phyloP scores from a whole-genome alignment of 257 asterid species.

The Cruciata laevipes region DNA sequence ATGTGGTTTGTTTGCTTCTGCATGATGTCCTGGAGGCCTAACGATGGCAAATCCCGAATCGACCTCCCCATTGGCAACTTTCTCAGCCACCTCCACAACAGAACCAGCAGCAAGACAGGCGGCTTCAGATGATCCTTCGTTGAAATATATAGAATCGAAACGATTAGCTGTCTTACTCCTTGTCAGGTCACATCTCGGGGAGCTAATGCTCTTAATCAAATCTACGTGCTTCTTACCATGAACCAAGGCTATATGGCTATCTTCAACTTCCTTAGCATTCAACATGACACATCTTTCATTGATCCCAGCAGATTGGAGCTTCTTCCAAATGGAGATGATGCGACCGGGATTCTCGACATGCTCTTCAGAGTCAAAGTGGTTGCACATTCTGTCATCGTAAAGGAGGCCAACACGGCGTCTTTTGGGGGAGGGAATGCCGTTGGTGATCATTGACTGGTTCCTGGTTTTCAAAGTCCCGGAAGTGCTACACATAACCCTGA shows the following conservation, averaged over 20 bases:
- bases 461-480: too few relatives aligned
- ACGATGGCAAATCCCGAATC: slow-evolving; percentile 87
- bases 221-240: slow-evolving; percentile 57
- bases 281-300: slow-evolving; percentile 59
- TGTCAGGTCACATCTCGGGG: slow-evolving; percentile 27
- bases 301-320: slow-evolving; percentile 59
- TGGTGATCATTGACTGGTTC: too few relatives aligned
- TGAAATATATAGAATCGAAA: slow-evolving; percentile 81
- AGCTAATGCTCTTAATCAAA: slow-evolving; percentile 62
- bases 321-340: slow-evolving; percentile 63
- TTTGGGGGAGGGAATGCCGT: slow-evolving; percentile 6
- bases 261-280: slow-evolving; percentile 61
- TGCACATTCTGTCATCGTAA: slow-evolving; percentile 74
- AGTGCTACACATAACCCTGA: too few relatives aligned
- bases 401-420: slow-evolving; percentile 73
- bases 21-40: slow-evolving; percentile 99
- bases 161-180: slow-evolving; percentile 41
- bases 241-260: slow-evolving; percentile 59
- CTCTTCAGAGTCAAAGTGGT: slow-evolving; percentile 42
- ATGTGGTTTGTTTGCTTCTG: slow-evolving; percentile 76
- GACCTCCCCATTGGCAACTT: slow-evolving; percentile 78
- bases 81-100: slow-evolving; percentile 78
- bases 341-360: slow-evolving; percentile 88
- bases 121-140: slow-evolving; percentile 79
- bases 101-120: slow-evolving; percentile 95